phyloP scores from a whole-genome alignment of 176 grass and related monocot species.

The Zea luxurians region DNA sequence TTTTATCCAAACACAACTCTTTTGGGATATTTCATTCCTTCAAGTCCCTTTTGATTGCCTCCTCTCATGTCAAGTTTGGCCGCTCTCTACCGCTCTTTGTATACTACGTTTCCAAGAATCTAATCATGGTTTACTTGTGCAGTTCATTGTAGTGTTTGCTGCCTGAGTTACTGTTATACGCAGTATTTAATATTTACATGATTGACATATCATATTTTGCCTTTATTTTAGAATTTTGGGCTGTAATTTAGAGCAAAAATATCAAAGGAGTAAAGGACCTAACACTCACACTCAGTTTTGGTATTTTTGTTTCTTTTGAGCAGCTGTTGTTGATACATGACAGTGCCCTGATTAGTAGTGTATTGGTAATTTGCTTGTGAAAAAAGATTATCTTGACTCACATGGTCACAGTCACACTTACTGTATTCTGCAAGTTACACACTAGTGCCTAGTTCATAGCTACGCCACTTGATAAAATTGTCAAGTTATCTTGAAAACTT shows the following conservation, averaged over 20 bases:
- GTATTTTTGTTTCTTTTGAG: background rate
- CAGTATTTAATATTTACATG: conserved; percentile 18
- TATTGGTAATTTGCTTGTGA: background rate
- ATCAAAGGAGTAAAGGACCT: background rate
- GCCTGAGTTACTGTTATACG: background rate
- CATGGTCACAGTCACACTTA: conserved; percentile 6
- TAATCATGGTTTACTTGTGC: conserved; percentile 2
- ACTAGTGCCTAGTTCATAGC: background rate
- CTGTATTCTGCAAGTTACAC: background rate
- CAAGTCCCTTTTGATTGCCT: too few species aligned
- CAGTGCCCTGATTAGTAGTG: conserved; percentile 5
- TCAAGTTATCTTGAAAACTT: background rate
- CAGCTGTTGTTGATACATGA: background rate
- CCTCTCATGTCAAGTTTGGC: too few species aligned
- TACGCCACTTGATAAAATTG: background rate
- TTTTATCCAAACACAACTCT: too few species aligned
- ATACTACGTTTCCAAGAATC: conserved; percentile 22
- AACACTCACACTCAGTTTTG: background rate
- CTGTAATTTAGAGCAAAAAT: background rate
- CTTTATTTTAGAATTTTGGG: background rate
- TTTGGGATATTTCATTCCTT: too few species aligned
- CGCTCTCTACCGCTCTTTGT: background rate
- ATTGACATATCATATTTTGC: background rate
- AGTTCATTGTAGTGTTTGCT: conserved; percentile 9
- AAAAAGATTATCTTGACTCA: conserved; percentile 26